Percentiles rank a stretch among this genome's conserved stretches.
Evolutionary conservation across 345 rosid genomes (phyloP).

Genomic region (Trapa bicornis): DNA sequence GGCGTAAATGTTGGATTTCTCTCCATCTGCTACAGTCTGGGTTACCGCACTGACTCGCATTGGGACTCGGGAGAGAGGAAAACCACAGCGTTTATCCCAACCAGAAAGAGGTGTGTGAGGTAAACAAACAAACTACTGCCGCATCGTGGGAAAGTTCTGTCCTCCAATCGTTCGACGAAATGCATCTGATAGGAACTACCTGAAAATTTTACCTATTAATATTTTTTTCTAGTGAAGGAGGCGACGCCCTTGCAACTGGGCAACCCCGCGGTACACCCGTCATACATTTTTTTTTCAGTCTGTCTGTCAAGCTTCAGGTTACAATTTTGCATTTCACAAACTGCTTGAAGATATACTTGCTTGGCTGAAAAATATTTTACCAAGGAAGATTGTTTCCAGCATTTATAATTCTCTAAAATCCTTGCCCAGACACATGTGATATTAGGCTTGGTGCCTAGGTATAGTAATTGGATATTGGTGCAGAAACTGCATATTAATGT

Average conservation of each 20-base stretch:
- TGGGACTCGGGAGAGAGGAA: not conserved
- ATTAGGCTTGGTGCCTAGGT: not conserved
- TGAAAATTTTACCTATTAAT: not conserved
- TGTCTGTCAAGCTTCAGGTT: not conserved
- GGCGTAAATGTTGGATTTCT: conserved; percentile 2
- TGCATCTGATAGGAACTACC: not conserved
- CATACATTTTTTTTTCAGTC: not conserved
- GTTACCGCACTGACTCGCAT: not conserved
- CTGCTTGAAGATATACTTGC: not conserved
- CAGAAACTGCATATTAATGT: no score
- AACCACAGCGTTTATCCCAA: not conserved
- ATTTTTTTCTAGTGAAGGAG: not conserved
- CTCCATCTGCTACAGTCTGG: not conserved
- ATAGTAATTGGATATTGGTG: not conserved
- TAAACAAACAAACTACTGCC: not conserved
- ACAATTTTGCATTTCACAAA: not conserved
- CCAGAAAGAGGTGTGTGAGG: no score
- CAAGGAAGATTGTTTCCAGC: not conserved
- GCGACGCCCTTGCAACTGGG: not conserved
- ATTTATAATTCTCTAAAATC: not conserved
- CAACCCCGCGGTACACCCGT: not conserved
- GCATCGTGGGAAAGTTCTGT: not conserved
- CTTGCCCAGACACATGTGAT: not conserved
- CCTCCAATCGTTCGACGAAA: not conserved
- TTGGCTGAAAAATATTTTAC: not conserved